phyloP scores from a whole-genome alignment of 1,284 basidiomycete species.

The Coniferiporia sulphurascens region DNA sequence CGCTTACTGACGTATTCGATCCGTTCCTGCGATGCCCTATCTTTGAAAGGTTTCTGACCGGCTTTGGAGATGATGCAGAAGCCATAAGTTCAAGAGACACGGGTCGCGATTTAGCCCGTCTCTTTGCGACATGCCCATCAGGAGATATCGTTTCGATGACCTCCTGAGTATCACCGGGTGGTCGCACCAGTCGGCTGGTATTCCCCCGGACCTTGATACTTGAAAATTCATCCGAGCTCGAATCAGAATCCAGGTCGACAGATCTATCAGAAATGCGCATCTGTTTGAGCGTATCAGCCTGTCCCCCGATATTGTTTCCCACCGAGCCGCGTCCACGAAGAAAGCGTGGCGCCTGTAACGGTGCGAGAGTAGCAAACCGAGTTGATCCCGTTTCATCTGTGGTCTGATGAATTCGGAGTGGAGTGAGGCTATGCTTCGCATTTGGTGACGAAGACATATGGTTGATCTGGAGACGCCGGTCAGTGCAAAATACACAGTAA shows the following conservation, averaged over 20 bases:
- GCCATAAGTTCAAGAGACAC: slow-evolving; percentile 58
- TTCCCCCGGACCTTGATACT: slow-evolving; percentile 8
- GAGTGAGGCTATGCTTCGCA: slow-evolving; percentile 10
- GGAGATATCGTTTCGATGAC: slow-evolving; percentile 65
- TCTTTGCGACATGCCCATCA: slow-evolving; percentile 65
- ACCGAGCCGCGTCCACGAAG: slow-evolving; percentile 4
- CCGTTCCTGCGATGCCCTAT: slow-evolving; percentile 25
- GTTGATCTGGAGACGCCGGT: slow-evolving; percentile 9
- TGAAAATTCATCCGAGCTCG: slow-evolving; percentile 17
- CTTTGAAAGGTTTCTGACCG: slow-evolving; percentile 29
- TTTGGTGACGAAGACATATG: slow-evolving; percentile 16
- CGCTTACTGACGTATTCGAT: slow-evolving; percentile 21
- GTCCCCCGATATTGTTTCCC: slow-evolving; percentile 10
- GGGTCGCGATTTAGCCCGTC: slow-evolving; percentile 63
- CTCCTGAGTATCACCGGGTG: slow-evolving; percentile 35
- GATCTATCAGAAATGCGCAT: slow-evolving; percentile 17
- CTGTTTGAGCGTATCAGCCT: slow-evolving; percentile 12
- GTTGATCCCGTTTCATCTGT: slow-evolving; percentile 4
- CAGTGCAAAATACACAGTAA: not conserved
- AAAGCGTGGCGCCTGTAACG: slow-evolving; percentile 16
- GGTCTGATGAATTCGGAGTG: slow-evolving; percentile 15
- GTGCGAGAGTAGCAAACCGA: slow-evolving; percentile 17
- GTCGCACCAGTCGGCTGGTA: not conserved
- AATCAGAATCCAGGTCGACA: slow-evolving; percentile 10
- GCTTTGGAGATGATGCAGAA: slow-evolving; percentile 25